Base-by-base conservation (phyloP, 108 stramenopile genomes). In the Cyclotella baltica region DNA sequence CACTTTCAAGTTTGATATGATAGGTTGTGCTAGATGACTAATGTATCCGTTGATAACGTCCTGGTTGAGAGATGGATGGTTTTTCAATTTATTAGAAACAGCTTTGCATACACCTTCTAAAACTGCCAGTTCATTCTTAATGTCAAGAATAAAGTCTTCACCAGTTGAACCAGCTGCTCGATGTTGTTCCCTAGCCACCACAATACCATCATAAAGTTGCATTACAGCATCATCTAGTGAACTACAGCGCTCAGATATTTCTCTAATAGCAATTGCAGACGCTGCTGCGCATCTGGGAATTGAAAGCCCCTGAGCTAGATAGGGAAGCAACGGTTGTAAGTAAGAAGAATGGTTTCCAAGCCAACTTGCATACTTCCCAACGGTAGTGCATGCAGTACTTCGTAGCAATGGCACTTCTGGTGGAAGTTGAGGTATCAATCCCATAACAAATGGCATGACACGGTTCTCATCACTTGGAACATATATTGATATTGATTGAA, bases 361-460 rank as follows among this genome's bases (percentile, higher is more conserved):
- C 96, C 95, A 98, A 10, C 81, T 66, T 10, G 96, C 90, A 81
- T 92, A 97, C 65, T 86, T 89, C 62, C 97, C 97, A 72, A 98
- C 91, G 23, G 87, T 70, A 64, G 86, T 87, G 73, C 87, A 90
- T 3, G 90, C 87, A 40, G 95, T 95, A 48, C 77, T 81, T 9
- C 96, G 91, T 47, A 96, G 73, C 36, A 88, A 86, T 27, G 70
- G 66, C 1, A 89, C 70, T 55, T 93, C 78, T 1, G 75, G 37
- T 18, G 95, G 94, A 11, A 97, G 81, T 46, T 83, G 78, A 15
- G 91, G 91, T 67, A 96, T 84, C 22, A 96, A 57, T 22, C 78
- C 72, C 74, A 96, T 89, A 13, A 90, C 86, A 72, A 86, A 85
- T 15, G 96, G 94, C 52, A 97, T 67, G 3, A 92, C 59, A 10